Conservation (phyloP, 495 filamentous ascomycete genomes). For the Annulohypoxylon nitens region DNA sequence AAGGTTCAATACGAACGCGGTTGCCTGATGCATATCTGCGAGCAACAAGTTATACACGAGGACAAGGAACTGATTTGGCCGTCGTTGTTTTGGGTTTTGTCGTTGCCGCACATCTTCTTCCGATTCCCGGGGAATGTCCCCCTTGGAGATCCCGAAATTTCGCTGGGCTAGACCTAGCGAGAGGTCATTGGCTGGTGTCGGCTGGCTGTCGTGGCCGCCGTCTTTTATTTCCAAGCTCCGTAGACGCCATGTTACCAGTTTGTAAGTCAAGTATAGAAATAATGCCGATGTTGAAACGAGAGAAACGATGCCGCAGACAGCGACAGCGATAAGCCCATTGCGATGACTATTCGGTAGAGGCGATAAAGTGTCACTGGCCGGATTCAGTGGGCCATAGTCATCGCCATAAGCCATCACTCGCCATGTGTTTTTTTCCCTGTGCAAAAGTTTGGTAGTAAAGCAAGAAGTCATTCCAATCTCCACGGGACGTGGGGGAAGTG, state of each 20-base stretch:
- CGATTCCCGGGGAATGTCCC: conserved; percentile 25
- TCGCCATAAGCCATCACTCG: conserved; percentile 33
- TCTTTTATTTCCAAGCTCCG: conserved; percentile 9
- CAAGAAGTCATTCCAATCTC: not conserved
- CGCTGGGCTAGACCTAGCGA: conserved; percentile 40
- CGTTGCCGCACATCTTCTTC: conserved; percentile 49
- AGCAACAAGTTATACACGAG: conserved; percentile 80
- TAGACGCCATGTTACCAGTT: conserved; percentile 68
- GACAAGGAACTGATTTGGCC: conserved; percentile 77
- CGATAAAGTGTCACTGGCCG: conserved; percentile 48
- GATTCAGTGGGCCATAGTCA: conserved; percentile 31
- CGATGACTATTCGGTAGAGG: conserved; percentile 65
- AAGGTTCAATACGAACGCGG: conserved; percentile 75
- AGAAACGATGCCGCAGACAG: conserved; percentile 70
- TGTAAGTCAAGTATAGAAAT: conserved; percentile 69
- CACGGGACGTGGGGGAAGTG: not conserved
- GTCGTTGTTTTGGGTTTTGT: conserved; percentile 34
- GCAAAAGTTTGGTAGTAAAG: not conserved
- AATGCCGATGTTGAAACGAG: conserved; percentile 67
- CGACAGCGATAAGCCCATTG: conserved; percentile 67
- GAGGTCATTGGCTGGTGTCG: conserved; percentile 38
- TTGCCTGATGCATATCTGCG: conserved; percentile 78
- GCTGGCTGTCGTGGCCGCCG: conserved; percentile 22
- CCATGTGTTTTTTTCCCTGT: not conserved
- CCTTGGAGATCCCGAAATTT: conserved; percentile 35